Base-by-base conservation (phyloP, 2,329 filamentous ascomycete species). In the Golovinomyces cichoracearum region DNA sequence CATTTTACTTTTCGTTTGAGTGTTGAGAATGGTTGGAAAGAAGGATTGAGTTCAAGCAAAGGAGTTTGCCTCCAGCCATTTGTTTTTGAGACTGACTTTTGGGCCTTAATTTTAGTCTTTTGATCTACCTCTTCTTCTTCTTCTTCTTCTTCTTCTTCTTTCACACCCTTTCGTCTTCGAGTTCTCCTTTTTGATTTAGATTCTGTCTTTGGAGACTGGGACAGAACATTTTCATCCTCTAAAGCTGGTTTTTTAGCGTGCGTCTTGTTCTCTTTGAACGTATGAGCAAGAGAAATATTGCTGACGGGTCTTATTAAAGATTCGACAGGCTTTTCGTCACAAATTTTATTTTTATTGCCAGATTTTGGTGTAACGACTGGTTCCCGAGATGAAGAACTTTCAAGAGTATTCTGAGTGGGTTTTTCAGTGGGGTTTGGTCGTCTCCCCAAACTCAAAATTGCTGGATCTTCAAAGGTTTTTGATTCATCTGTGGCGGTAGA, bases 1-100 rank as follows among this genome's bases (percentile, higher is more conserved):
- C 62, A 51, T 26, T 51, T 42, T 61, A 63, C 55, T 63, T 67
- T 50, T 61, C 66, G 68, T 55, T 62, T 78, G 1, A 78, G 60
- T 0, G 71, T 70, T 40, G 68, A 65, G 55, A 73, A 78, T 0
- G 74, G 74, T 57, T 78, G 75, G 51, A 78, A 79, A 0, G 72
- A 73, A 2, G 72, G 63, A 6, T 68, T 75, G 49, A 71, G 74
- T 57, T 78, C 72, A 17, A 80, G 67, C 50, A 80, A 68, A 0
- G 76, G 76, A 37, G 76, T 80, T 56, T 76, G 72, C 51, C 76
- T 71, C 76, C 76, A 80, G 23, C 76, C 76, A 57, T 76, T 78
- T 49, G 70, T 72, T 57, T 69, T 70, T 23, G 62, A 63, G 9
- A 60, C 63, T 45, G 67, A 65, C 19, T 64, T 65, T 6, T 62